Evolutionary conservation across 208 protist species (phyloP), one percentile per base, ranked within the genome.

Genomic region (Kentomonas sorsogonicus): DNA sequence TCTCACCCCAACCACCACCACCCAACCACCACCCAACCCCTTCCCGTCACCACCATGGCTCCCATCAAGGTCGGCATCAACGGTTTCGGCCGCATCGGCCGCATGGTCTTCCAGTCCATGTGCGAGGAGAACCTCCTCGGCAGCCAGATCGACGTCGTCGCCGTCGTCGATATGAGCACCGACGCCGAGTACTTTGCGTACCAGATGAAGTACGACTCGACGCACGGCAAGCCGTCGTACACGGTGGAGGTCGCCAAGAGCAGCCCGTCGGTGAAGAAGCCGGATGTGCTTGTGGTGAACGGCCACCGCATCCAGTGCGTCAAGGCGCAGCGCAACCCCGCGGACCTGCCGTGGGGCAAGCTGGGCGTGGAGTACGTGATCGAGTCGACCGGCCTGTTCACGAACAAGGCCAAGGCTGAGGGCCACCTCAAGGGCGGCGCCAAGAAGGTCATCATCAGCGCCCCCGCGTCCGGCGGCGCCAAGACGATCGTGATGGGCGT

Each of bases 361-460:
- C 46, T 77, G 23, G 96, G 93, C 39, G 97, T 94, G 50, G 91
- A 99, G 27, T 94, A 97, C 70, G 94, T 99, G 52, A 86, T 99
- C 66, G 99, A 99, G 85, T 98, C 97, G 3, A 99, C 98, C 30
- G 98, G 98, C 60, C 77, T 99, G 18, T 99, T 99, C 88, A 96
- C 87, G 7, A 79, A 76, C 31, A 80, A 86, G 23, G 87, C 91
- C n/a, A 86, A 79, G 29, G 96, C 95, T 26, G 56, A 77, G 55
- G 80, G 72, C 29, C 98, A 99, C 77, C 48, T 99, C 9, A 85
- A 94, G 38, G 94, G 87, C 41, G 96, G 97, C 36, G 97, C 95
- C 59, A 99, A 98, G 89, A 97, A 98, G 62, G 98, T 99, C 43
- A 79, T 99, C 71, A 99, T 99, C 86, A 98, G 97, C 31, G 98